Base-by-base conservation (phyloP, 257 asterid species). In the Jacaranda copaia region DNA sequence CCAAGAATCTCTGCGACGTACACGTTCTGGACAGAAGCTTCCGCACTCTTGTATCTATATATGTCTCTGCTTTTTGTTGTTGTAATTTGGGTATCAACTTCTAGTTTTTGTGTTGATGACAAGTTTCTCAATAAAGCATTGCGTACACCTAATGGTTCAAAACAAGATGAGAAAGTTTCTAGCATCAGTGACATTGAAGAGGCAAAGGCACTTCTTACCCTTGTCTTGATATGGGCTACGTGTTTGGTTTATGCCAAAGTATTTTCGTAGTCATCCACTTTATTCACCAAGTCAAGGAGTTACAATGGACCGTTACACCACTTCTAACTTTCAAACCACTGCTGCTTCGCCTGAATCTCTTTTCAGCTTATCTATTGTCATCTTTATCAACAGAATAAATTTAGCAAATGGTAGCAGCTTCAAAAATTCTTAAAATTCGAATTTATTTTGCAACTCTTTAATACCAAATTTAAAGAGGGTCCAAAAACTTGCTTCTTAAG, bases 201-300 rank as follows among this genome's bases (percentile, higher is more conserved):
- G 63, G 88, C 86, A 6, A 91, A 89, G 78, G 79, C 87, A 10
- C 57, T 88, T 63, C 86, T 84, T 19, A 78, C 88, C 79, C 89
- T 91, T 20, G 60, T 87, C 67, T 91, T 92, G 2, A 82, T 89
- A 79, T 91, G 96, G 93, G 73, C 67, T 0, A 63, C 93, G 1
- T 87, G 89, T 77, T 74, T 91, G 65, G 84, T 75, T 39, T 89
- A 81, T 39, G 86, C 83, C 16, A 59, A 88, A 20, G 84, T 88
- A 6, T 83, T 59, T 62, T 72, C 92, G 4, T 93, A 91, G 77
- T 39, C 83, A 18, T 79, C 88, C 20, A 91, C 93, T 18, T 18
- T 91, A 10, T 92, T 85, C 78, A 87, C 84, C 76, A 87, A 89
- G 78, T 25, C 94, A 88, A 81, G 93, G 87, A 69, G 86, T 73